These are phyloP conservation scores for Quercus engelmannii DNA, from an alignment of 306 rosid genomes.

Conservation along the genomic window DNA sequence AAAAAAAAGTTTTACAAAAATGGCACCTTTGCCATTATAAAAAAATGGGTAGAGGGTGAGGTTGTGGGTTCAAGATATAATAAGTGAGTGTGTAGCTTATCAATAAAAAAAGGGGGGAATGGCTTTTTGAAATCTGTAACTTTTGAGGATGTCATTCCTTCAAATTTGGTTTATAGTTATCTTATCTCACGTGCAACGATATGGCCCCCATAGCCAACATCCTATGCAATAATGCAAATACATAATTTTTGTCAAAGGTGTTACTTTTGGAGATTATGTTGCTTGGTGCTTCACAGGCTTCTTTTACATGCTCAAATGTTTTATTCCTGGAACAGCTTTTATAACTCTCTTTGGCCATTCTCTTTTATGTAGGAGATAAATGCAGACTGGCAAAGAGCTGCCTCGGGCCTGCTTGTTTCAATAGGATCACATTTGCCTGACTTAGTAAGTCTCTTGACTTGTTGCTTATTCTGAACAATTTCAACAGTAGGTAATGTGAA, in stretches of 20 bases:
- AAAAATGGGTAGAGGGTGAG: too few relatives aligned
- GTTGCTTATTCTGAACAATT: not conserved
- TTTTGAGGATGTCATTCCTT: too few relatives aligned
- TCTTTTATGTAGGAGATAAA: conserved; percentile 63
- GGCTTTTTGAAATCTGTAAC: too few relatives aligned
- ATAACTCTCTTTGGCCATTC: conserved; percentile 15
- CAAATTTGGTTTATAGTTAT: not conserved
- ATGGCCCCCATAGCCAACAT: not conserved
- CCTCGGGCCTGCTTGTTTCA: conserved; percentile 81
- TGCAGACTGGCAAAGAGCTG: conserved; percentile 95
- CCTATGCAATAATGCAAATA: not conserved
- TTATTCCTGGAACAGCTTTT: not conserved
- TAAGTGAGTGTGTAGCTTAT: too few relatives aligned
- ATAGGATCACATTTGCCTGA: conserved; percentile 91
- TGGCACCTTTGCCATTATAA: too few relatives aligned
- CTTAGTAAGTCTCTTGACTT: conserved; percentile 56
- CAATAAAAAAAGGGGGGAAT: too few relatives aligned
- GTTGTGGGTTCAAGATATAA: too few relatives aligned
- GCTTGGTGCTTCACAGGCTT: not conserved
- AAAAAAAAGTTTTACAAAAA: too few relatives aligned
- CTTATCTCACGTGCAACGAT: not conserved
- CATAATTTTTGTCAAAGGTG: not conserved
- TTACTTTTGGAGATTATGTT: not conserved
- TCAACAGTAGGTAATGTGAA: not conserved
- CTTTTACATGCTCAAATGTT: conserved; percentile 7